Percentiles rank a stretch among this genome's conserved stretches.
phyloP scores from a whole-genome alignment of 352 stramenopile species.

The Globisporangium barbulae region DNA sequence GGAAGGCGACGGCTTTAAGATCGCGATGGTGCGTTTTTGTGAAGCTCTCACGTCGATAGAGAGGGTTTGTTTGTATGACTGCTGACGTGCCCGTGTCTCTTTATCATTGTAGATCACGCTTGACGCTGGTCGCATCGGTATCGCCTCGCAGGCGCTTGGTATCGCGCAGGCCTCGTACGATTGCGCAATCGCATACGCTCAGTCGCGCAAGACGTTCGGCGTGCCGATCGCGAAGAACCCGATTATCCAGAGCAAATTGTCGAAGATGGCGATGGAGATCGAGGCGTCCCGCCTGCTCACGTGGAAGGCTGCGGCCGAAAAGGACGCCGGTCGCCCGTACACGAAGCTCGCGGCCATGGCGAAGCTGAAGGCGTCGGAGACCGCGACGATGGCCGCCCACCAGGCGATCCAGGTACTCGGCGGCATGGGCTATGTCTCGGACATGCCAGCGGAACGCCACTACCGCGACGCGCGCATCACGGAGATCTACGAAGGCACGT shows the following conservation, averaged over 20 bases:
- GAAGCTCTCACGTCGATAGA: neutral
- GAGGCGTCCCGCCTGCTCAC: conserved; percentile 93
- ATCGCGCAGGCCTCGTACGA: conserved; percentile 96
- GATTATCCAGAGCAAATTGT: conserved; percentile 92
- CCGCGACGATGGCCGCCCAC: conserved; percentile 94
- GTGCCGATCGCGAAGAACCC: conserved; percentile 90
- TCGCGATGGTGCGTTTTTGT: conserved; percentile 51
- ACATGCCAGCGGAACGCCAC: conserved; percentile 97
- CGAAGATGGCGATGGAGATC: conserved; percentile 90
- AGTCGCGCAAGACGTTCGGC: conserved; percentile 94
- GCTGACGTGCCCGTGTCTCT: neutral
- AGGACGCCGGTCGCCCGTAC: conserved; percentile 88
- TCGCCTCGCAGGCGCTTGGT: conserved; percentile 93
- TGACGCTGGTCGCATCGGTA: conserved; percentile 93
- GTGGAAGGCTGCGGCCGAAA: conserved; percentile 91
- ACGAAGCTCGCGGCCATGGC: conserved; percentile 96
- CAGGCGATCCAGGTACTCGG: conserved; percentile 96
- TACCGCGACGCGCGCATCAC: conserved; percentile 98
- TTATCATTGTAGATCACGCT: conserved; percentile 75
- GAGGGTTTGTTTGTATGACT: neutral
- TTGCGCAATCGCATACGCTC: conserved; percentile 94
- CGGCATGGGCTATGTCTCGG: conserved; percentile 94
- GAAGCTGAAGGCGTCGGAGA: conserved; percentile 95
- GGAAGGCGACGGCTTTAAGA: conserved; percentile 88
- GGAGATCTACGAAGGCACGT: conserved; percentile 97